Conservation (phyloP, 768 basidiomycete genomes). For the Lactifluus echinatus region DNA sequence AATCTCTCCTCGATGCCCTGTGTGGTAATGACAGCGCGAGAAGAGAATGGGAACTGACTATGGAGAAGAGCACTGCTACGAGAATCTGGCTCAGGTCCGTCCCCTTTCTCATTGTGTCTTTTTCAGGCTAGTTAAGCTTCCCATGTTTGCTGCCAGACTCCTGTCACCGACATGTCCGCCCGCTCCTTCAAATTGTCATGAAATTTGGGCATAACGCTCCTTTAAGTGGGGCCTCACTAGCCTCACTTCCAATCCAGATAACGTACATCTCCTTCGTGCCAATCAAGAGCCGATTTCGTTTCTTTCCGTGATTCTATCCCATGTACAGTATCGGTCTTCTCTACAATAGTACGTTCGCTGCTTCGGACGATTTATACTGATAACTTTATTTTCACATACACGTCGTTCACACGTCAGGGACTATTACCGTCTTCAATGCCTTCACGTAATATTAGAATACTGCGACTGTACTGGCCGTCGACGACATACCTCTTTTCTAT, state of each 20-base stretch:
- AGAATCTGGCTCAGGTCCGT: slow-evolving; percentile 58
- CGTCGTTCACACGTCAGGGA: not conserved
- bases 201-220: not conserved
- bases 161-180: not conserved
- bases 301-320: too few species aligned
- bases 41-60: slow-evolving; percentile 46
- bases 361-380: not conserved
- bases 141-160: not conserved
- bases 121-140: not conserved
- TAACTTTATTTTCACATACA: not conserved
- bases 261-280: not conserved
- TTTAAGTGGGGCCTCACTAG: not conserved
- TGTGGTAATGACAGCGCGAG: slow-evolving; percentile 27
- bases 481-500: not conserved
- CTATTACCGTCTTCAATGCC: not conserved
- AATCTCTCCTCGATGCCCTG: slow-evolving; percentile 48
- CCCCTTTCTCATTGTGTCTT: not conserved
- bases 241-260: not conserved
- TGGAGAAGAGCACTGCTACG: slow-evolving; percentile 52
- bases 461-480: not conserved
- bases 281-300: not conserved
- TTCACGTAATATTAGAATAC: not conserved
- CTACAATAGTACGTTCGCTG: not conserved
- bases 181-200: not conserved
- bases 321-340: not conserved